A percentile compares a stretch with the other conserved stretches of the same genome.
Evolutionary conservation across 192 early-diverging fungal species (phyloP).

Genomic region (Diversispora eburnea): DNA sequence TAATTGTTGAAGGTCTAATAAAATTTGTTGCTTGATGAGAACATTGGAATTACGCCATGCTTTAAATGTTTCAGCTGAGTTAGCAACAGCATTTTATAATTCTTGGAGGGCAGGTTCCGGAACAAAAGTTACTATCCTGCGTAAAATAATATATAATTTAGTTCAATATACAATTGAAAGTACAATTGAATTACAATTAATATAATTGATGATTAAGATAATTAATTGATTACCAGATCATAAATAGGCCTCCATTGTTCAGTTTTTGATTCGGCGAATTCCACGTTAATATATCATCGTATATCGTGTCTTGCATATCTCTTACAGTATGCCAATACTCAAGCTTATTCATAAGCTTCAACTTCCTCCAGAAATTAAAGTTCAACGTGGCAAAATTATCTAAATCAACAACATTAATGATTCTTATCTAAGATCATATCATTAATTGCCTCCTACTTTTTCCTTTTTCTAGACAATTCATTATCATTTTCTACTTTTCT

Average conservation of each 20-base stretch:
- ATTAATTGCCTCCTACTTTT: too few species aligned
- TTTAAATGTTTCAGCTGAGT: constrained; percentile 76
- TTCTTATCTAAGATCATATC: too few species aligned
- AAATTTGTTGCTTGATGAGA: constrained; percentile 79
- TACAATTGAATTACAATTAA: constrained; percentile 1
- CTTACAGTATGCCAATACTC: too few species aligned
- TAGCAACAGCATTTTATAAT: constrained; percentile 68
- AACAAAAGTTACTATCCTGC: constrained; percentile 83
- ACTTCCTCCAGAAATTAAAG: too few species aligned
- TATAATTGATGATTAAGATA: neutral
- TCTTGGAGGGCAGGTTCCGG: constrained; percentile 84
- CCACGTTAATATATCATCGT: constrained; percentile 87
- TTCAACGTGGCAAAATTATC: too few species aligned
- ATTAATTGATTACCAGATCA: constrained; percentile 66
- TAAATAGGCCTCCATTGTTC: constrained; percentile 79
- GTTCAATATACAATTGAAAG: neutral
- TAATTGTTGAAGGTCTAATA: constrained; percentile 86
- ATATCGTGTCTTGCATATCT: too few species aligned
- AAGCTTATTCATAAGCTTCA: too few species aligned
- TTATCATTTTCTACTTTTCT: too few species aligned
- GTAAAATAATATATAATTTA: too few species aligned
- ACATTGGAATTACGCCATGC: constrained; percentile 82
- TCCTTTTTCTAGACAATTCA: too few species aligned
- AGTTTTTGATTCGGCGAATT: constrained; percentile 85
- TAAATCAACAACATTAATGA: too few species aligned